Conservation (phyloP, 2,329 filamentous ascomycete species). For the Colletotrichum magnum region DNA sequence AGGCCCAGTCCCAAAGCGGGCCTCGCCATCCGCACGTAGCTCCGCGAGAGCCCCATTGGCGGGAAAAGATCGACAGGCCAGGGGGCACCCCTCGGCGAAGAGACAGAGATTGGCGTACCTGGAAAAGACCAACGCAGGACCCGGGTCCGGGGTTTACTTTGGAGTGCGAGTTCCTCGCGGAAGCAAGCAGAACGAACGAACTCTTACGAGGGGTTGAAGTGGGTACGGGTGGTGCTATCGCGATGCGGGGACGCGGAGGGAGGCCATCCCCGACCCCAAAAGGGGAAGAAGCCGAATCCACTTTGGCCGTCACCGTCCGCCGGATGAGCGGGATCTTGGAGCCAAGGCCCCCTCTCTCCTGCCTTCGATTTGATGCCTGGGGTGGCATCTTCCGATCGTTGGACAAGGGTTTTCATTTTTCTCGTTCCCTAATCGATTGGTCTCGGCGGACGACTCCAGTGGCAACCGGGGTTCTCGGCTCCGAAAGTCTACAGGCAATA, state of each 20-base stretch:
- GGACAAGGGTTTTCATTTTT: too few species aligned
- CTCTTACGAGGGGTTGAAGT: background rate
- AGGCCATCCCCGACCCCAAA: conserved; percentile 40
- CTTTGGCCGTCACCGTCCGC: conserved; percentile 3
- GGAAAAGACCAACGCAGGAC: conserved; percentile 1
- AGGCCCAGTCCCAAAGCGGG: background rate
- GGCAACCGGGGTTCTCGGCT: too few species aligned
- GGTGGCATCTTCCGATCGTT: too few species aligned
- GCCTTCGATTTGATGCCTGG: too few species aligned
- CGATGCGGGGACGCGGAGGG: conserved; percentile 41
- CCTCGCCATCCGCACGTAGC: background rate
- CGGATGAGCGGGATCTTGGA: conserved; percentile 36
- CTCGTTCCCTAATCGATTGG: too few species aligned
- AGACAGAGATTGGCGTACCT: conserved; percentile 10
- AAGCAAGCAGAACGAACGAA: too few species aligned
- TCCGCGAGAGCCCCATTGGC: conserved; percentile 14
- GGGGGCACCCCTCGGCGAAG: background rate
- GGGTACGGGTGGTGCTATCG: conserved; percentile 1
- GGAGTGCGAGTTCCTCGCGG: background rate
- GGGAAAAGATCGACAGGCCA: conserved; percentile 23
- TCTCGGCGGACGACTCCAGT: too few species aligned
- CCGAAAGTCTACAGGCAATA: too few species aligned
- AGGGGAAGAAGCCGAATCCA: conserved; percentile 13
- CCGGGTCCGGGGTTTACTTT: conserved; percentile 21
- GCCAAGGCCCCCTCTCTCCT: background rate